phyloP scores from a whole-genome alignment of 768 basidiomycete species.

The Suillus tomentosus region DNA sequence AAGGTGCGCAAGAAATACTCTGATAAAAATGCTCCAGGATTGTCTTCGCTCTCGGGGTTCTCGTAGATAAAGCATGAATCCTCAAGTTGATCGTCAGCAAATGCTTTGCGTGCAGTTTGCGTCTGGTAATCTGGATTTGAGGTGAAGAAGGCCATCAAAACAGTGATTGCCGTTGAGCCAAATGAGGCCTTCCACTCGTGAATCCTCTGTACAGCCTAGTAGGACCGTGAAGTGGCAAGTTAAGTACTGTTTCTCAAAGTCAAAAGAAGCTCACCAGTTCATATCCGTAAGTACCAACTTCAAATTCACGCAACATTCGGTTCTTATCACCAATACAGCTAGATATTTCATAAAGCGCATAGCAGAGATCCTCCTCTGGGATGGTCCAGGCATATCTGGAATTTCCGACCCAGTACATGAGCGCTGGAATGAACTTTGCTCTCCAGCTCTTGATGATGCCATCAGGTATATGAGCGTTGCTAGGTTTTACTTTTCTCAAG shows the following conservation, averaged over 20 bases:
- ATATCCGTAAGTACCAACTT: neutral
- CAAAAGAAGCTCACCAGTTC: neutral
- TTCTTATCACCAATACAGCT: neutral
- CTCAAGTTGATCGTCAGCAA: neutral
- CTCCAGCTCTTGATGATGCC: neutral
- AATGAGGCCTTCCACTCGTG: neutral
- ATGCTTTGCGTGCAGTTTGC: neutral
- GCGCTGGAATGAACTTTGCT: neutral
- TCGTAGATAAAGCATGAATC: neutral
- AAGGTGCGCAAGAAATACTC: neutral
- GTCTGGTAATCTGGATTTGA: neutral
- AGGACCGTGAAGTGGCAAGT: neutral
- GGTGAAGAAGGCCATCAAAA: neutral
- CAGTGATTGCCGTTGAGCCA: neutral
- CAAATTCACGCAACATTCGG: neutral
- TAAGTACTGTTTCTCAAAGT: neutral
- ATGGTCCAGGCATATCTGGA: neutral
- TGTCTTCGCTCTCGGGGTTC: neutral
- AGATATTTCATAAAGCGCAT: neutral
- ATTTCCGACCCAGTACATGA: neutral
- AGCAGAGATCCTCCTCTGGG: neutral
- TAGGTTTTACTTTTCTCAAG: neutral
- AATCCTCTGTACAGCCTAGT: neutral
- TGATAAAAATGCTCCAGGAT: neutral
- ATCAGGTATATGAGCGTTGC: neutral